Conservation (phyloP, 148 eudicot species). For the Chenopodium quinoa region DNA sequence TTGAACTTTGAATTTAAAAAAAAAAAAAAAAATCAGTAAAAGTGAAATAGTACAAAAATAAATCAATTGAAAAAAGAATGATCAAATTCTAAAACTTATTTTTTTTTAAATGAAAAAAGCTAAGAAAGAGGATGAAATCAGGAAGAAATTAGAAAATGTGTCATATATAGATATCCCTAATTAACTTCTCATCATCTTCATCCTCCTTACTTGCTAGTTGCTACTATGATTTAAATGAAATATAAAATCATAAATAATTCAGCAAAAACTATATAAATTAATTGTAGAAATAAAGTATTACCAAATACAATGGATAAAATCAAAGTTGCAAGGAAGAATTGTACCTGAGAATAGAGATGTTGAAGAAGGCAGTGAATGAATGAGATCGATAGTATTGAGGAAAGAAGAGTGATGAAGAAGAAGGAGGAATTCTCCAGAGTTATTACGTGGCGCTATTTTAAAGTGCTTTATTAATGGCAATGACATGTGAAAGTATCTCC, state of each 20-base stretch:
- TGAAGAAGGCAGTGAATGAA: background rate
- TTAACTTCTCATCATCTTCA: conserved; percentile 20
- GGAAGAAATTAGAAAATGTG: conserved; percentile 23
- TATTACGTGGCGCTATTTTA: background rate
- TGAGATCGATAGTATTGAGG: background rate
- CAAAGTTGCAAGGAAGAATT: background rate
- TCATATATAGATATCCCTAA: conserved; percentile 21
- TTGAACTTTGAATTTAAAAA: too few relatives aligned
- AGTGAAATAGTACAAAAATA: too few relatives aligned
- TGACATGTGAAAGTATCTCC: too few relatives aligned
- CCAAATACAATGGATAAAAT: too few relatives aligned
- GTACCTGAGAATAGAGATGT: background rate
- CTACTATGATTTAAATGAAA: background rate
- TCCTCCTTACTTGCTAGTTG: background rate
- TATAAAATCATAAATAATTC: too few relatives aligned
- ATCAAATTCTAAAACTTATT: too few relatives aligned
- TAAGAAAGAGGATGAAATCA: conserved; percentile 19
- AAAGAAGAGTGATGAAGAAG: background rate
- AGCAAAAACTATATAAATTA: too few relatives aligned
- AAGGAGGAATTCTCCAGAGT: background rate
- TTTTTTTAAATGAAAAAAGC: background rate
- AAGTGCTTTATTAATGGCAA: too few relatives aligned
- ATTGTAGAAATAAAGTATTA: too few relatives aligned
- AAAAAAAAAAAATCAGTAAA: too few relatives aligned
- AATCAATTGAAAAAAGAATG: too few relatives aligned